Base-by-base conservation (phyloP, 1,284 basidiomycete genomes). In the Polyporus tsugae region DNA sequence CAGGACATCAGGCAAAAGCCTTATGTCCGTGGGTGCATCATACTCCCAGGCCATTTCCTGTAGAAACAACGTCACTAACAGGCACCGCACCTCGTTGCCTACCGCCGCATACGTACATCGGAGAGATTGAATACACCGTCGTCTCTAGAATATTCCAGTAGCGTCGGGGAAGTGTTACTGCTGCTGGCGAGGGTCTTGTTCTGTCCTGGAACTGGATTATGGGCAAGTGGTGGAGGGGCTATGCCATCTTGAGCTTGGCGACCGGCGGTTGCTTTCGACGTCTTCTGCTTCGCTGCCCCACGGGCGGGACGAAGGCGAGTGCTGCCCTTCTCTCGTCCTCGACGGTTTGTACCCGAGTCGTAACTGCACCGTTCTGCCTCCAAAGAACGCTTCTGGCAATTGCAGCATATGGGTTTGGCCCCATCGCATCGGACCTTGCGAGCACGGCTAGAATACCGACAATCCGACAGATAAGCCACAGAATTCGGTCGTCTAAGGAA, bases 361-460 rank as follows among this genome's bases (percentile, higher is more conserved):
- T 93, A 94, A 53, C 55, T 57, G 79, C 69, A 81, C 82, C 57
- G 44, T 22, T 68, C 70, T 13, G 72, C 68, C 59, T 58, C 71
- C 1, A 87, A 64, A 7, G 87, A 83, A 60, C 85, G 86, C 59
- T 80, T 78, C 55, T 80, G 78, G 74, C 92, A 94, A 74, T 92
- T 92, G 74, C 89, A 84, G 74, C 92, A 94, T n/a, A 83, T 76
- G 10, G 92, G 92, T 71, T 89, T 91, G 11, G 88, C 88, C 60
- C 92, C 92, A 76, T 94, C 92, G 74, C 92, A 94, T 13, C 91
- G 88, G 71, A 91, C 91, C 77, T 94, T 94, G 44, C 91, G 87
- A 13, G 83, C 85, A 49, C 92, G 91, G 75, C 91, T 93, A 42
- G 29, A 39, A 44, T 17, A 22, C 22, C 9, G 29, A 55, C 1